Conservation (phyloP, 2,329 filamentous ascomycete genomes). For the Hymenoscyphus occultus region DNA sequence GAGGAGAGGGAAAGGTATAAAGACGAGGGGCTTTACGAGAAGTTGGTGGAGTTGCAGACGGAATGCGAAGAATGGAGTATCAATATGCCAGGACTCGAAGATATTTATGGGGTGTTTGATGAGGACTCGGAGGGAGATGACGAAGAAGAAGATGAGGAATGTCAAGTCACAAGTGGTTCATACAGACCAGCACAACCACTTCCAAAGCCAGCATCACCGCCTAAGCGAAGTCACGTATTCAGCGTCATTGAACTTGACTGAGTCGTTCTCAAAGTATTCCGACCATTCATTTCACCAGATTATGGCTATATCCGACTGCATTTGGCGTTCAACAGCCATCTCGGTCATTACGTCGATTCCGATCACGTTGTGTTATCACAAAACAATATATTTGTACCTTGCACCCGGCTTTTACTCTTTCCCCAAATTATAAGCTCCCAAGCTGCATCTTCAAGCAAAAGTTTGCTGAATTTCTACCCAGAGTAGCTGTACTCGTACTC, state of each 20-base stretch:
- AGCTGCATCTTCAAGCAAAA: too few relatives aligned
- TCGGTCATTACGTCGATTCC: too few relatives aligned
- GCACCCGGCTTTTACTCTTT: too few relatives aligned
- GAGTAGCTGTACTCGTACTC: too few relatives aligned
- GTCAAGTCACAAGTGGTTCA: slow-evolving; percentile 5
- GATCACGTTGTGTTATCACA: too few relatives aligned
- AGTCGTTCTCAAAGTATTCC: not conserved
- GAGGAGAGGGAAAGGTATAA: slow-evolving; percentile 20
- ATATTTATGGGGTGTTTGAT: slow-evolving; percentile 16
- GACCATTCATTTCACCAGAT: not conserved
- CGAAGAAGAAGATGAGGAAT: slow-evolving; percentile 7
- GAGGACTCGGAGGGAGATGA: slow-evolving; percentile 8
- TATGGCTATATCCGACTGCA: too few relatives aligned
- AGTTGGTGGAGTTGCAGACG: slow-evolving; percentile 20
- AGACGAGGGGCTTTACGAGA: slow-evolving; percentile 20
- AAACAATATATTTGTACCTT: too few relatives aligned
- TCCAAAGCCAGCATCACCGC: not conserved
- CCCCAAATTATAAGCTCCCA: too few relatives aligned
- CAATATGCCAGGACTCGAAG: slow-evolving; percentile 13
- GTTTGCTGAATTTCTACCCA: too few relatives aligned
- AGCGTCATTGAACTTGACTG: slow-evolving; percentile 16
- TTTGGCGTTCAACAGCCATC: too few relatives aligned
- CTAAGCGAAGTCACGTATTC: slow-evolving; percentile 11
- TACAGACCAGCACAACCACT: not conserved
- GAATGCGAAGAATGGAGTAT: slow-evolving; percentile 19